Base-by-base conservation (phyloP, 495 filamentous ascomycete genomes). In the Lasiosphaeriaceae sp. region DNA sequence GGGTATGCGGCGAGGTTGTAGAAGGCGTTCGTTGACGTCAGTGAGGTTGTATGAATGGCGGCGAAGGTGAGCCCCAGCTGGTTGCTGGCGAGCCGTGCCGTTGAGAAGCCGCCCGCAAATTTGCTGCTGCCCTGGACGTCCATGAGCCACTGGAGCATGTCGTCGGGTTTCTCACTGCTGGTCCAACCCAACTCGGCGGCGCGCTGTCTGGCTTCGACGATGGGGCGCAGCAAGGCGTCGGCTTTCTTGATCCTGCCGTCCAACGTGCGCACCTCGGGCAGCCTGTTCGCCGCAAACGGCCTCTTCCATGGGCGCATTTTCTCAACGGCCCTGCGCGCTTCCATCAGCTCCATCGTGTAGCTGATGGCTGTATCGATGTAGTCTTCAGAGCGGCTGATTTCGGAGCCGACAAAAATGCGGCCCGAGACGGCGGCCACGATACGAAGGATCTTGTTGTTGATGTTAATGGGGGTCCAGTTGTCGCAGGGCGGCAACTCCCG, bases 351-450 rank as follows among this genome's bases (percentile, higher is more conserved):
- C 20, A 83, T 57, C 5, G 85, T 83, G 64, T 82, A 87, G 34
- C 76, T 78, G 59, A 84, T 78, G 1, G 82, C 78, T 4, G 79
- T 71, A 21, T 79, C 63, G 19, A 86, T 65, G 74, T 86, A 89
- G 14, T 82, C 77, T 48, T 78, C 67, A 23, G 82, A 67, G 2
- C 80, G 77, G 58, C 78, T 80, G 43, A 83, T 58, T 11, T 77
- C 72, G 5, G 72, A 60, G 20, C 84, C 85, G 48, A 86, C 69
- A 50, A 87, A 87, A 7, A 81, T 67, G 14, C 82, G 68, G n/a
- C 82, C 79, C 0, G 84, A 84, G 20, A 85, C 54, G 6, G 75
- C 77, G 37, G 81, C 82, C 1, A 88, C 77, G 12, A 85, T 76
- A 12, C 72, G 71, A 1, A 76, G 63, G 1, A 80, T 39, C 7